Base-by-base conservation (phyloP, 2,329 filamentous ascomycete genomes). In the Penicillium fuscoglaucum region DNA sequence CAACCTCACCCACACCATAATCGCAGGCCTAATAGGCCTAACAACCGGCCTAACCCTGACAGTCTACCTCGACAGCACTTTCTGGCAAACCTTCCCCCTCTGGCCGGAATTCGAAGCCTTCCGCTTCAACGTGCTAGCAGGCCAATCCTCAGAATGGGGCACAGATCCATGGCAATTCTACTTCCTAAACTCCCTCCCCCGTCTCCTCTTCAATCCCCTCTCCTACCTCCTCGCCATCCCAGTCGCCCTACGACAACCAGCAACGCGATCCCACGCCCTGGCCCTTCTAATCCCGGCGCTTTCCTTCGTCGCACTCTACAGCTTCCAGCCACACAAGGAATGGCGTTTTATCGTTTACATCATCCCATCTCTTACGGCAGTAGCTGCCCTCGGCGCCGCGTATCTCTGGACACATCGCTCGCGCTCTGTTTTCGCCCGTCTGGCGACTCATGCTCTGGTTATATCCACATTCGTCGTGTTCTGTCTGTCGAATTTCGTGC, bases 81-180 rank as follows among this genome's bases (percentile, higher is more conserved):
- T 98, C 78, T 99, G 93, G 95, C 91, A 93, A 70, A 69, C 77
- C 8, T 85, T 84, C 60, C 83, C 83, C 1, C 76, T 96, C 31
- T 99, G 95, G 95, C 93, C 95, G 0, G 95, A 99, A 74, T 85
- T 96, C 60, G 86, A 84, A 66, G 92, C 87, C 2, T 98, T 99
- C 78, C 87, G 90, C 74, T 98, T 90, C 82, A 99, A 99, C 74
- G 92, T 91, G 55, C 77, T 98, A 51, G 83, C 89, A 54, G 91
- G 92, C 24, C 88, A 90, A 59, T 90, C 93, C 0, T 88, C 90
- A 4, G 85, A 89, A 64, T 99, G 95, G 95, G 95, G 95, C 35
- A 88, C 88, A 9, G 90, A 88, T 9, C 90, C 92, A 0, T 93
- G 88, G 85, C 82, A 91, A 71, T 96, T 88, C 77, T 99, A 99